Evolutionary conservation across 768 basidiomycete genomes (phyloP).

Genomic region (Lactarius akahatsu): DNA sequence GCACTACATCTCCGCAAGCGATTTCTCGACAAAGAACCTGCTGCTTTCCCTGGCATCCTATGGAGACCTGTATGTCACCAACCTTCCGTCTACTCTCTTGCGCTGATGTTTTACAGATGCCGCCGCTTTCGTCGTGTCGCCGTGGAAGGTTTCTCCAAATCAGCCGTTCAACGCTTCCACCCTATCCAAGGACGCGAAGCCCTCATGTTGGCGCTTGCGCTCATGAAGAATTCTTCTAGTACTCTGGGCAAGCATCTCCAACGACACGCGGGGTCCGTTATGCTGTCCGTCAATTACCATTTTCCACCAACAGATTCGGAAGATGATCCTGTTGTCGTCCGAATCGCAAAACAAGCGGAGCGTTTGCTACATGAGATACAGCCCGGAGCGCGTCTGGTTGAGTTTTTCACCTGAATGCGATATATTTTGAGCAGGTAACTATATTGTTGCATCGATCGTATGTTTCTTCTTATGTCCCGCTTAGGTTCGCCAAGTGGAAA

Average conservation of each 20-base stretch:
- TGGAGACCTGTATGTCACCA: constrained; percentile 23
- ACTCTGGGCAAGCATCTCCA: constrained; percentile 32
- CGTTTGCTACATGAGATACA: background rate
- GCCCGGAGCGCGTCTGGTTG: background rate
- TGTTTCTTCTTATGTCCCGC: background rate
- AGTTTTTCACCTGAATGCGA: background rate
- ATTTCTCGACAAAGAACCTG: constrained; percentile 34
- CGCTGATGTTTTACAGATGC: constrained; percentile 17
- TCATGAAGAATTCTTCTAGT: constrained; percentile 33
- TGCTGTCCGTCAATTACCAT: constrained; percentile 30
- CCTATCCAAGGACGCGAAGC: constrained; percentile 37
- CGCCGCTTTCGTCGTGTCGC: constrained; percentile 32
- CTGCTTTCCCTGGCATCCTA: constrained; percentile 31
- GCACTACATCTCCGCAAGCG: constrained; percentile 32
- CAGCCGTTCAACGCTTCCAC: constrained; percentile 31
- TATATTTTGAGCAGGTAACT: constrained; percentile 5
- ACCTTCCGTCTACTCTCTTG: too few species aligned
- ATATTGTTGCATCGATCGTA: background rate
- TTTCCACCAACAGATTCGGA: constrained; percentile 21
- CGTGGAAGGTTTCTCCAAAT: constrained; percentile 34
- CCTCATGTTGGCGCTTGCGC: constrained; percentile 24
- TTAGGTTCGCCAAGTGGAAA: constrained; percentile 19
- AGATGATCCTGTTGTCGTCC: background rate
- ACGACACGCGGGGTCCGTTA: constrained; percentile 26
- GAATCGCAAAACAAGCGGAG: background rate